Base-by-base conservation (phyloP, 495 filamentous ascomycete species). In the Pyronema domesticum region DNA sequence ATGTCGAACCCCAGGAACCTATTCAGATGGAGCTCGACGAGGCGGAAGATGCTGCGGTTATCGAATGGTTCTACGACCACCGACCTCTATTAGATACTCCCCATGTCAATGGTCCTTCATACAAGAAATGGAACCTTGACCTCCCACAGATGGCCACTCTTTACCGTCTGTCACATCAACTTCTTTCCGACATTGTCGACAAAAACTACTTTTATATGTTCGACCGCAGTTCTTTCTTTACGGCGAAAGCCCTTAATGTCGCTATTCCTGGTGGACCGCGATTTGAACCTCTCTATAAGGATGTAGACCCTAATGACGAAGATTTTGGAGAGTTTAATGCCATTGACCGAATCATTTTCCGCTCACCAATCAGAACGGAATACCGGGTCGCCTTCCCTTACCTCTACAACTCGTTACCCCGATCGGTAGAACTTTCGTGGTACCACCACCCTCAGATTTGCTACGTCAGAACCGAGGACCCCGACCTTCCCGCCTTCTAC, bases 291-390 rank as follows among this genome's bases (percentile, higher is more conserved):
- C 70, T 99, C 9, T 99, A 96, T 74, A 99, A 99, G 70, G 93
- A 99, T 59, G 86, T 99, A 47, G 89, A 99, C 65, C 93, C 93
- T 34, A 96, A 99, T 62, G 89, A 96, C 62, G 93, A 99, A 68
- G 93, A 99, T 65, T 99, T 99, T 69, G 91, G 93, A 65, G 93
- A 99, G 68, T 99, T 99, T 77, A 99, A 99, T 62, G 93, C 89
- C 45, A 99, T 99, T 65, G 89, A 96, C 66, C 86, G 93, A 56
- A 99, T 99, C 68, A 99, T 99, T 61, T 99, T 99, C 75, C 83
- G 93, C 48, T 79, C 83, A 37, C 93, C 93, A 3, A 94, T 96
- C 60, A 80, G 89, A 51, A 99, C 89, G 17, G 93, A 99, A 71
- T 94, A 93, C 68, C 80, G 89, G 11, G 93, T 99, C 46, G 85